Evolutionary conservation across 345 rosid genomes (phyloP).

Genomic region (Hibiscus syriacus): DNA sequence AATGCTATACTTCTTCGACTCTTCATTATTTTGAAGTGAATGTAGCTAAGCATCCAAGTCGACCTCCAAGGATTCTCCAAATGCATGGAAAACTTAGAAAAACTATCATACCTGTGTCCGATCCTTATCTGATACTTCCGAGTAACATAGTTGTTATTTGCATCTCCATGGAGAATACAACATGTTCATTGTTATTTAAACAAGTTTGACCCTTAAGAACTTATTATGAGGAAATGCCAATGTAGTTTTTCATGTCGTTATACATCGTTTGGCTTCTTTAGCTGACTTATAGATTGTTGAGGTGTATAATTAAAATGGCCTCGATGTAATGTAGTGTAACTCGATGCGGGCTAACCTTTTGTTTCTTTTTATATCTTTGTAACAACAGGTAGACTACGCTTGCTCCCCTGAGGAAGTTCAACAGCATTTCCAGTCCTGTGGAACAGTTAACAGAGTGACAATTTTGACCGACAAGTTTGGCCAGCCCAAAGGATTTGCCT

Average conservation of each 20-base stretch:
- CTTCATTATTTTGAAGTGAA: too few species aligned
- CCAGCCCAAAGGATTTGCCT: slow-evolving; percentile 99
- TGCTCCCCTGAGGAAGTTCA: too few species aligned
- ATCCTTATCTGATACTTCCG: too few species aligned
- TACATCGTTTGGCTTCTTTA: neutral
- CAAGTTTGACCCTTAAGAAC: neutral
- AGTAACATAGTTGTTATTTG: neutral
- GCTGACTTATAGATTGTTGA: neutral
- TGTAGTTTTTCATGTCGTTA: neutral
- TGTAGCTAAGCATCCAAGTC: too few species aligned
- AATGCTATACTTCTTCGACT: too few species aligned
- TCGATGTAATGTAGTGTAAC: neutral
- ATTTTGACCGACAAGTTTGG: too few species aligned
- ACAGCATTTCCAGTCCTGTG: too few species aligned
- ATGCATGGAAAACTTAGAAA: too few species aligned
- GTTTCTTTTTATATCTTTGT: slow-evolving; percentile 12
- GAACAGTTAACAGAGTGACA: too few species aligned
- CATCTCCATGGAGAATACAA: neutral
- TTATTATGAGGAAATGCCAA: neutral
- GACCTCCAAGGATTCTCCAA: too few species aligned
- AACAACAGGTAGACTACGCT: slow-evolving; percentile 80
- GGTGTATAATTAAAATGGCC: too few species aligned
- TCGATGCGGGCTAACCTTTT: neutral
- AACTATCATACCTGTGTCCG: too few species aligned
- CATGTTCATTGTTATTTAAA: neutral